Base-by-base conservation (phyloP, 2,329 filamentous ascomycete genomes). In the Aureobasidium lini region DNA sequence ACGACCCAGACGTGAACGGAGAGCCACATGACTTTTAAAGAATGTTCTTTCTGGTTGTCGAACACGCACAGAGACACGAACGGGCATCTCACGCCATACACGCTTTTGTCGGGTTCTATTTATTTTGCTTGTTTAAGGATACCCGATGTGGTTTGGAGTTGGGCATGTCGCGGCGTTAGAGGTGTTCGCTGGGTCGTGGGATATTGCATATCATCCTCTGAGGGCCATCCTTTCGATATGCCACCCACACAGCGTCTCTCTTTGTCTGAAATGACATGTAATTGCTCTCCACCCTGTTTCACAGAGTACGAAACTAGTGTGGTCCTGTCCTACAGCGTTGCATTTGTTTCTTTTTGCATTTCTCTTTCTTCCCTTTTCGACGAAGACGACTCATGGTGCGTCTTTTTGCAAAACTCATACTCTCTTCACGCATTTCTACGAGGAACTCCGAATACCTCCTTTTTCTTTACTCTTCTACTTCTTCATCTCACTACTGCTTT, bases 111-210 rank as follows among this genome's bases (percentile, higher is more conserved):
- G 23, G 6, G 18, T 50, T 9, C 28, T 43, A 34, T 56, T 56
- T 10, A 6, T 36, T 36, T 15, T 56, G 11, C 18, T 23, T 43
- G 11, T 37, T n/a, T n/a, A n/a, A 31, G 42, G 34, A 57, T 32
- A 29, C 16, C 34, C 40, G 43, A 47, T 40, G 16, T 39, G 32
- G 28, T 40, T 56, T 39, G 34, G 43, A 31, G 8, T 47, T 37
- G 43, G 47, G 53, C 53, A 39, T 47, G 34, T 57, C 53, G 42
- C 31, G 31, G 53, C 32, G 53, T 39, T 57, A 16, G 4, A 15
- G 52, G 52, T 40, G 52, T 57, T 37, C 6, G 13, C 8, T n/a
- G 18, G 13, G 13, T 36, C 29, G 44, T 56, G 52, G 40, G 31
- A 44, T 29, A 40, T 44, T 44, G 52, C 52, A 56, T 56, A 34